Conservation (phyloP, 345 rosid species). For the Pistacia vera region DNA sequence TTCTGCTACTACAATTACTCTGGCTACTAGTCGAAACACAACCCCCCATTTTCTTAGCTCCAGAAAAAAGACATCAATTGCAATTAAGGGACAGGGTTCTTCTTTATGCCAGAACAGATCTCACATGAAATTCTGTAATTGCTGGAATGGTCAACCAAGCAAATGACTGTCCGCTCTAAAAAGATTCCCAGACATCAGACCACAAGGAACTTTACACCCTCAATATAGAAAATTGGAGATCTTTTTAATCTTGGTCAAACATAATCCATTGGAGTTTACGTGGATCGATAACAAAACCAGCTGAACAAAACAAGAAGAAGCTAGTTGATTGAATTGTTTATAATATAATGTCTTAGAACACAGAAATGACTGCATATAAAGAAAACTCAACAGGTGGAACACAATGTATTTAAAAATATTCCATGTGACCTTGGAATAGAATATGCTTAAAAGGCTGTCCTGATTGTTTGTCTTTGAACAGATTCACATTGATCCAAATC, state of each 20-base stretch:
- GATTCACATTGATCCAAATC: conserved; percentile 38
- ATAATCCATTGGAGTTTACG: conserved; percentile 35
- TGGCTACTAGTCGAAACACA: conserved; percentile 87
- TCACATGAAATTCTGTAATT: conserved; percentile 31
- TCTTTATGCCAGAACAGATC: conserved; percentile 44
- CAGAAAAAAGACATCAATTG: conserved; percentile 39
- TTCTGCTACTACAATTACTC: conserved; percentile 77
- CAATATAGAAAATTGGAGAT: conserved; percentile 34
- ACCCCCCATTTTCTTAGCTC: conserved; percentile 76
- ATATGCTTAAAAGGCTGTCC: conserved; percentile 58
- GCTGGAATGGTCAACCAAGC: conserved; percentile 36
- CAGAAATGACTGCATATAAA: conserved; percentile 38
- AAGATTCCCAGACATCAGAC: conserved; percentile 47
- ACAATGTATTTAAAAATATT: conserved; percentile 39
- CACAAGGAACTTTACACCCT: conserved; percentile 30
- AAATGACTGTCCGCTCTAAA: conserved; percentile 32
- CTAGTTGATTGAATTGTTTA: conserved; percentile 50
- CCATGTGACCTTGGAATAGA: conserved; percentile 75
- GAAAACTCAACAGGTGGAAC: conserved; percentile 39
- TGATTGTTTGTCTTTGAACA: conserved; percentile 40
- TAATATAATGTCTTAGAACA: conserved; percentile 27
- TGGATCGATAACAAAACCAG: conserved; percentile 41
- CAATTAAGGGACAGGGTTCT: conserved; percentile 26
- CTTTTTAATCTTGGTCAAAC: conserved; percentile 56
- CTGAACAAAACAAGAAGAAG: conserved; percentile 50